Conservation (phyloP, 1,284 basidiomycete species). For the Ustilago hordei region DNA sequence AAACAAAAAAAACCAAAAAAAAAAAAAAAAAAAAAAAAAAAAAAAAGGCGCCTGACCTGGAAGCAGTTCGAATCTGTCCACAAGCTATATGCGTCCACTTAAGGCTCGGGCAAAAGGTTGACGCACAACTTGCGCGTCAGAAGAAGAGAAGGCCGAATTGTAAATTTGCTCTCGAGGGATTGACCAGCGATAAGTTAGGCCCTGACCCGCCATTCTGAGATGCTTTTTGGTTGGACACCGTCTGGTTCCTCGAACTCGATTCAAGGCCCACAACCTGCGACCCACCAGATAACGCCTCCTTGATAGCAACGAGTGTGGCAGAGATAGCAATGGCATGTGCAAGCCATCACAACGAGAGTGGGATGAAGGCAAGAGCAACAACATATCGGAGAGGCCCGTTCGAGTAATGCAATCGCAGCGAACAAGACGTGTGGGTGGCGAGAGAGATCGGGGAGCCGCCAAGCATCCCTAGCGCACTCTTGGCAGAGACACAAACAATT, state of each 20-base stretch:
- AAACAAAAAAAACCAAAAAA: neutral
- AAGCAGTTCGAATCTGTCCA: constrained; percentile 2
- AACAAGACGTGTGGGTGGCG: neutral
- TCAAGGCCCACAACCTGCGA: no score
- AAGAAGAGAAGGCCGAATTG: constrained; percentile 1
- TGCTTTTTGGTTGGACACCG: constrained; percentile 2
- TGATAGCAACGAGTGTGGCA: neutral
- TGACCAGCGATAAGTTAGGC: constrained; percentile 16
- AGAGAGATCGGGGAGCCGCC: constrained; percentile 4
- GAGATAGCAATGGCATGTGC: neutral
- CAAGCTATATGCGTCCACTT: constrained; percentile 2
- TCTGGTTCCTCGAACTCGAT: neutral
- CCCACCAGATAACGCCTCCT: no score
- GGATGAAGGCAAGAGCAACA: neutral
- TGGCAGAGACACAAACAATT: constrained; percentile 23
- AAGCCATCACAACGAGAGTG: neutral
- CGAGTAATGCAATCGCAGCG: neutral
- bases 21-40: neutral
- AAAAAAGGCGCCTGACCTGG: constrained; percentile 1
- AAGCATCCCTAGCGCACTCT: constrained; percentile 31
- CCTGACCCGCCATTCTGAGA: neutral
- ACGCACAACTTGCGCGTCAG: constrained; percentile 4
- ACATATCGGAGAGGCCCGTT: neutral
- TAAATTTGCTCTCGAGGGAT: constrained; percentile 1
- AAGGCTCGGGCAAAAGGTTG: neutral